These are phyloP conservation scores for Kuraishia piskuri DNA, from an alignment of 805 yeast genomes.

Conservation along the genomic window DNA sequence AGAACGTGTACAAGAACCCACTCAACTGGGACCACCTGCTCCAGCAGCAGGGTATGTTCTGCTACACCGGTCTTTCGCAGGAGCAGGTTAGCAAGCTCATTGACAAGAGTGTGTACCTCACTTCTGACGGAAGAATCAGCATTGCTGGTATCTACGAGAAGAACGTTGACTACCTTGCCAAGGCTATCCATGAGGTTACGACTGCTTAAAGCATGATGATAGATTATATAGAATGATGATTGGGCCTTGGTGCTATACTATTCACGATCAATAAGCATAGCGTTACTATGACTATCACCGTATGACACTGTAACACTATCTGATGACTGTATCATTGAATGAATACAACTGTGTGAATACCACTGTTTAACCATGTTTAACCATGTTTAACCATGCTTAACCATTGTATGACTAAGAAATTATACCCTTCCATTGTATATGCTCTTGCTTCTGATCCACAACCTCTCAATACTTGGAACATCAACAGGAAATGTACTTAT, in stretches of 20 bases:
- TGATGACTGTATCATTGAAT: too few species aligned
- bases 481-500: too few species aligned
- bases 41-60: slow-evolving; percentile 94
- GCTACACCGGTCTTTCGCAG: slow-evolving; percentile 72
- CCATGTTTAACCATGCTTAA: too few species aligned
- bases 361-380: too few species aligned
- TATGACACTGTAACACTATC: too few species aligned
- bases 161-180: slow-evolving; percentile 70
- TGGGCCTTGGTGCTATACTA: not conserved
- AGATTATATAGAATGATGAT: not conserved
- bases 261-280: not conserved
- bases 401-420: too few species aligned
- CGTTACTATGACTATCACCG: too few species aligned
- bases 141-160: slow-evolving; percentile 79
- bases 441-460: too few species aligned
- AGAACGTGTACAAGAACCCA: slow-evolving; percentile 39
- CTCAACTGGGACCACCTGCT: slow-evolving; percentile 80
- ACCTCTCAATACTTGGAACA: too few species aligned
- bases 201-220: not conserved
- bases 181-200: slow-evolving; percentile 47
- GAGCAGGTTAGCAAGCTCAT: slow-evolving; percentile 68
- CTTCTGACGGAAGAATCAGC: slow-evolving; percentile 86
- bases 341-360: too few species aligned
- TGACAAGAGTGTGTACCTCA: slow-evolving; percentile 72
- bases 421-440: too few species aligned